Base-by-base conservation (phyloP, 108 stramenopile species). In the Cyclostephanos invisitatus region DNA sequence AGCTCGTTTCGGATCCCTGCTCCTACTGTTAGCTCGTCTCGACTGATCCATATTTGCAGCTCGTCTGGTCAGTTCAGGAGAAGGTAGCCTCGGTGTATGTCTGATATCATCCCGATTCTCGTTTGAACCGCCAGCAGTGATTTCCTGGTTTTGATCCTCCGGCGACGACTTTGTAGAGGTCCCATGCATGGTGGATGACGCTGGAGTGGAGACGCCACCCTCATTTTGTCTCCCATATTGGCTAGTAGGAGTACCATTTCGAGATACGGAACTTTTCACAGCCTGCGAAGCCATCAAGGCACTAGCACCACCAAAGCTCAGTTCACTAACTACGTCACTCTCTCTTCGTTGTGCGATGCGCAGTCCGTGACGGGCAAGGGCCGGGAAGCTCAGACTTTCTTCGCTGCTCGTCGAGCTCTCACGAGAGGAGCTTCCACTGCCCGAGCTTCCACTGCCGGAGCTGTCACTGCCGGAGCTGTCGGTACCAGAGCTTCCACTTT, bases 271-370 rank as follows among this genome's bases (percentile, higher is more conserved):
- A 67, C 27, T 44, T 47, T 62, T 67, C 62, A 37, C 11, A 32
- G 71, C 62, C 29, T 60, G 59, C 21, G 50, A 10, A 15, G 72
- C 68, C 24, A 72, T 66, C 25, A 80, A 58, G 47, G 78, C 72
- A 64, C 78, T 80, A 4, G 78, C 78, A 54, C 78, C 78, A 53
- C 78, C 78, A 73, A 80, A 80, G 49, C 78, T 80, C 35, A 80
- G 56, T 20, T 65, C 72, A 60, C 78, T 80, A 10, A 80, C 72
- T 28, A 62, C 37, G 60, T 80, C 78, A 18, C 58, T 59, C 10
- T 61, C 60, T 17, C 32, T 42, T 20, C 38, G 29, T 36, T 50
- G 38, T 29, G 29, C 38, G 24, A 78, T 59, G 21, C 36, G 56
- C 24, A 78, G 21, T 11, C 77, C 77, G 58, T 70, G 27, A 40